Conservation (phyloP, 495 filamentous ascomycete genomes). For the Durotheca rogersii region DNA sequence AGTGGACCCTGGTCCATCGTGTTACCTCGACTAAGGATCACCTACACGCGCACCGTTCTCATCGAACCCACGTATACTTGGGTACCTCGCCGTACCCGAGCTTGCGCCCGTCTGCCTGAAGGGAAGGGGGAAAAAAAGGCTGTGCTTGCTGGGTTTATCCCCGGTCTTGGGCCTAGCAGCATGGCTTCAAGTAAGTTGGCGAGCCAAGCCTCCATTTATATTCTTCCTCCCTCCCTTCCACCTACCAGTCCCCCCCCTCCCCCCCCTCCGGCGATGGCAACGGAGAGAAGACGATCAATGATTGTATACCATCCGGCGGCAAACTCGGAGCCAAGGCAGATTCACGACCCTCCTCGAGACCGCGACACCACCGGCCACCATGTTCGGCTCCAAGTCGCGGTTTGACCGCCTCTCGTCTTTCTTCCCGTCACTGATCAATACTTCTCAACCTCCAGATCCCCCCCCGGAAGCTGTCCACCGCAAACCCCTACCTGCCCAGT, state of each 20-base stretch:
- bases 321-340: slow-evolving; percentile 8
- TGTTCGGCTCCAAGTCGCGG: slow-evolving; percentile 28
- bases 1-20: slow-evolving; percentile 13
- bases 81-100: slow-evolving; percentile 12
- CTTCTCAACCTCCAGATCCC: slow-evolving; percentile 24
- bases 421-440: slow-evolving; percentile 35
- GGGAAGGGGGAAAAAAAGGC: slow-evolving; percentile 10
- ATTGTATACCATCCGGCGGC: slow-evolving; percentile 1
- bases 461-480: slow-evolving; percentile 19
- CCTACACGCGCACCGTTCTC: slow-evolving; percentile 14
- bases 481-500: slow-evolving; percentile 28
- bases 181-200: slow-evolving; percentile 29
- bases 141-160: slow-evolving; percentile 14
- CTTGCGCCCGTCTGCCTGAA: slow-evolving; percentile 11
- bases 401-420: slow-evolving; percentile 33
- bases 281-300: slow-evolving; percentile 1
- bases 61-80: slow-evolving; percentile 19
- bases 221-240: slow-evolving; percentile 7
- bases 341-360: slow-evolving; percentile 2
- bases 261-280: slow-evolving; percentile 1
- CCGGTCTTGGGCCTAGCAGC: slow-evolving; percentile 15
- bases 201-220: slow-evolving; percentile 26
- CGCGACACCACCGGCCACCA: slow-evolving; percentile 9
- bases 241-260: slow-evolving; percentile 1
- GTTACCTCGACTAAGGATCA: slow-evolving; percentile 10